A percentile compares a stretch with the other conserved stretches of the same genome.
Conservation (phyloP, 2,329 filamentous ascomycete genomes). For the Alternaria infectoria region DNA sequence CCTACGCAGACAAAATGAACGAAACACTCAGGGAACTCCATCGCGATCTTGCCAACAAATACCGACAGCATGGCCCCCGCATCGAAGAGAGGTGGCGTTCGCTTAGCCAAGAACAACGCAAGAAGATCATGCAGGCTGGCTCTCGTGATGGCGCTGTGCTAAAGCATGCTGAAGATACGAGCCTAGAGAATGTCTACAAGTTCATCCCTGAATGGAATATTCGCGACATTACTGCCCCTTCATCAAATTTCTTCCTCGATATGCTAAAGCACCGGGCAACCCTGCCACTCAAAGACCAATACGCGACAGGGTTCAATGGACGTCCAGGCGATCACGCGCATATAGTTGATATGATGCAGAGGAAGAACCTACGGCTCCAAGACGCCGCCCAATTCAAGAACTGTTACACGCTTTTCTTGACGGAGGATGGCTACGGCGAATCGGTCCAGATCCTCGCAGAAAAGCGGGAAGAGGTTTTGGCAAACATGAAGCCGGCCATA, state of each 20-base stretch:
- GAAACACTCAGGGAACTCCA: conserved; percentile 41
- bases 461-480: conserved; percentile 25
- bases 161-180: conserved; percentile 43
- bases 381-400: conserved; percentile 31
- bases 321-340: conserved; percentile 46
- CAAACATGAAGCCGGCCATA: conserved; percentile 21
- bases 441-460: conserved; percentile 34
- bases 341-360: conserved; percentile 47
- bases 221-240: conserved; percentile 47
- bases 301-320: conserved; percentile 32
- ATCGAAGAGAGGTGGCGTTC: conserved; percentile 52
- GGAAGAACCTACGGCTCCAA: conserved; percentile 39
- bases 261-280: conserved; percentile 51
- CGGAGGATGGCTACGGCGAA: conserved; percentile 48
- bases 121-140: conserved; percentile 46
- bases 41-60: conserved; percentile 51
- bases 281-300: conserved; percentile 9
- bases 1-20: conserved; percentile 8
- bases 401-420: conserved; percentile 49
- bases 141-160: conserved; percentile 44
- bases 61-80: conserved; percentile 42
- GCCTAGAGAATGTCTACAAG: conserved; percentile 49
- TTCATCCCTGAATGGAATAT: conserved; percentile 56
- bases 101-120: conserved; percentile 45
- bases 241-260: conserved; percentile 45